These are phyloP conservation scores for Hypomontagnella monticulosa DNA, from an alignment of 495 filamentous ascomycete species.

Conservation along the genomic window DNA sequence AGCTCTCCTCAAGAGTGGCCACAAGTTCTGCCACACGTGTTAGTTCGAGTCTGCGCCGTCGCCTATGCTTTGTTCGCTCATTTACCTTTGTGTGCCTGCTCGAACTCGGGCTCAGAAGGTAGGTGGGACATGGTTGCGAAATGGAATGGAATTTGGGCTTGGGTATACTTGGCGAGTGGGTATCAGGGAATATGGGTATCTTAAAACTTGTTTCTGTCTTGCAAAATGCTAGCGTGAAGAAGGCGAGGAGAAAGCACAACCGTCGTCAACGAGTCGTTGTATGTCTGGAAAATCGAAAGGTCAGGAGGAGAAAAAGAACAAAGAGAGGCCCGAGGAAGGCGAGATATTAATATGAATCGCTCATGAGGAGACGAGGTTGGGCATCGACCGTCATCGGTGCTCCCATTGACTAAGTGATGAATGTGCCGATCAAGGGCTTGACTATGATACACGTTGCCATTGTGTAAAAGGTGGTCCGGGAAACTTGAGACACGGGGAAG, in stretches of 20 bases:
- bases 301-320: neutral
- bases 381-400: constrained; percentile 40
- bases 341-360: constrained; percentile 30
- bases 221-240: constrained; percentile 11
- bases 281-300: neutral
- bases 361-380: constrained; percentile 2
- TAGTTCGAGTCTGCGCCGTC: constrained; percentile 1
- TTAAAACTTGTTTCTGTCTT: constrained; percentile 6
- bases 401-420: constrained; percentile 16
- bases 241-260: neutral
- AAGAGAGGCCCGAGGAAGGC: constrained; percentile 9
- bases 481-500: constrained; percentile 11
- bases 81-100: constrained; percentile 97
- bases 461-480: constrained; percentile 13
- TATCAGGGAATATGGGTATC: constrained; percentile 29
- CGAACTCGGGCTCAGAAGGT: constrained; percentile 92
- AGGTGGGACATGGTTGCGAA: constrained; percentile 78
- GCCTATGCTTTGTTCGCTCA: neutral
- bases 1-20: constrained; percentile 91
- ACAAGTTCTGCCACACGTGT: constrained; percentile 74
- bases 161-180: constrained; percentile 8
- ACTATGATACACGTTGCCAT: constrained; percentile 12
- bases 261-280: constrained; percentile 7
- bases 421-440: constrained; percentile 21
- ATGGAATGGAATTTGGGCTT: constrained; percentile 4